Percentiles rank a stretch among this genome's conserved stretches.
Conservation (phyloP, 2,329 filamentous ascomycete genomes). For the Ophiostoma piceae region DNA sequence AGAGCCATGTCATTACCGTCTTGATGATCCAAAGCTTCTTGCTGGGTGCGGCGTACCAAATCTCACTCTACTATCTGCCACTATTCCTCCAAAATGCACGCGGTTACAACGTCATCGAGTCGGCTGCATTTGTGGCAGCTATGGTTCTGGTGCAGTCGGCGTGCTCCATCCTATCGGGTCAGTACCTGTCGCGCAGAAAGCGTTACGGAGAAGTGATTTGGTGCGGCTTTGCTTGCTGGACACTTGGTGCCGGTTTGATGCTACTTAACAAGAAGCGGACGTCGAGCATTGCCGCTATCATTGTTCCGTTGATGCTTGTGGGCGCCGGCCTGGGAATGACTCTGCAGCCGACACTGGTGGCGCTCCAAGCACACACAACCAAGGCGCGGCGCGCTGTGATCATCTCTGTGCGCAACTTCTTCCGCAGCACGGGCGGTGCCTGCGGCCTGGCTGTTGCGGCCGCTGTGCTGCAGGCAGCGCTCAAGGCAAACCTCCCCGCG, state of each 20-base stretch:
- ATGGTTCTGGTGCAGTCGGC: constrained; percentile 32
- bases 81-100: constrained; percentile 36
- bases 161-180: constrained; percentile 33
- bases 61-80: constrained; percentile 27
- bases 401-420: constrained; percentile 38
- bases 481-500: constrained; percentile 25
- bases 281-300: constrained; percentile 31
- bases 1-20: constrained; percentile 19
- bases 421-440: constrained; percentile 37
- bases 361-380: constrained; percentile 36
- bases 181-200: constrained; percentile 32
- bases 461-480: constrained; percentile 34
- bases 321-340: constrained; percentile 36
- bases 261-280: constrained; percentile 29
- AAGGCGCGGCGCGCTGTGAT: constrained; percentile 37
- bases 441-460: constrained; percentile 34
- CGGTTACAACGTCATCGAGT: constrained; percentile 30
- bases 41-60: constrained; percentile 25
- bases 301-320: constrained; percentile 34
- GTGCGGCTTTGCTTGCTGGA: constrained; percentile 36
- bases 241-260: constrained; percentile 35
- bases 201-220: constrained; percentile 33
- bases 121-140: constrained; percentile 33
- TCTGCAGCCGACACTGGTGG: constrained; percentile 38
- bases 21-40: constrained; percentile 26